Evolutionary conservation across 2,329 filamentous ascomycete genomes (phyloP).

Genomic region (Thyridium curvatum): DNA sequence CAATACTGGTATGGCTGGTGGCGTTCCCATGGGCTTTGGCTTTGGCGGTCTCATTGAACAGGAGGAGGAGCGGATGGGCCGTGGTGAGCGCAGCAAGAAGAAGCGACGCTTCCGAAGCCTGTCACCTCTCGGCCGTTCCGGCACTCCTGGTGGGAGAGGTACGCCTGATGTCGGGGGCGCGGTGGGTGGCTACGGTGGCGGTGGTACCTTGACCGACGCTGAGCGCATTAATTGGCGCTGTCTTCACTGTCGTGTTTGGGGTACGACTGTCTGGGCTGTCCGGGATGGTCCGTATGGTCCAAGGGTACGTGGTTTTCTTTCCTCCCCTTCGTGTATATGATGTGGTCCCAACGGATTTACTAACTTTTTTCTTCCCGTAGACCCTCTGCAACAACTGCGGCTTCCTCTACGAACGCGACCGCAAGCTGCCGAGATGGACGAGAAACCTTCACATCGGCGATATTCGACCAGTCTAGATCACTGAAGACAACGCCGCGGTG

Average conservation of each 20-base stretch:
- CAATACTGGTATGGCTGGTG: constrained; percentile 72
- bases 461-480: constrained; percentile 14
- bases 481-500: neutral
- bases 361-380: constrained; percentile 33
- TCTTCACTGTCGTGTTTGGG: constrained; percentile 80
- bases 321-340: constrained; percentile 6
- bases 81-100: constrained; percentile 91
- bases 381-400: constrained; percentile 92
- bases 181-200: constrained; percentile 64
- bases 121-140: constrained; percentile 66
- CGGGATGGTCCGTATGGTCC: constrained; percentile 82
- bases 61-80: constrained; percentile 79
- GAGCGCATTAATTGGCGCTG: constrained; percentile 86
- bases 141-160: constrained; percentile 64
- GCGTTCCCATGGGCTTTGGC: constrained; percentile 54
- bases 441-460: constrained; percentile 56
- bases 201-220: constrained; percentile 62
- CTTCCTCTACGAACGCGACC: constrained; percentile 80
- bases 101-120: constrained; percentile 87
- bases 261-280: constrained; percentile 88
- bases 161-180: constrained; percentile 67
- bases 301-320: constrained; percentile 53
- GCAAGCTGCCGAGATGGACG: constrained; percentile 72
- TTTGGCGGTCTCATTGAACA: constrained; percentile 46
- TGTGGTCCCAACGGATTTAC: neutral